phyloP scores from a whole-genome alignment of 2,329 filamentous ascomycete genomes.

The Didymella pomorum region DNA sequence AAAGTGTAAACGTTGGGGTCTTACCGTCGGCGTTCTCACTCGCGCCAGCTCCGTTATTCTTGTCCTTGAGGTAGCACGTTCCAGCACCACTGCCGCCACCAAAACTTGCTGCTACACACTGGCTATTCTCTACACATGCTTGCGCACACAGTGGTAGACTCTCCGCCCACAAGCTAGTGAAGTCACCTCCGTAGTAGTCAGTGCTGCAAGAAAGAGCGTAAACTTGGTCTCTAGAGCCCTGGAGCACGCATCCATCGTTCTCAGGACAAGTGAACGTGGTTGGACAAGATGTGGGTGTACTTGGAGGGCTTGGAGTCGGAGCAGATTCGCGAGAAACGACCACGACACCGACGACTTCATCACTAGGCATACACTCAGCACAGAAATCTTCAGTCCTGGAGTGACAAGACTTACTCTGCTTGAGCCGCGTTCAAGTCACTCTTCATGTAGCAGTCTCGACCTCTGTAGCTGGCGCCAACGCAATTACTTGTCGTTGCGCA shows the following conservation, averaged over 20 bases:
- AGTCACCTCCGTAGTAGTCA: conserved; percentile 9
- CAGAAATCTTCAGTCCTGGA: not conserved
- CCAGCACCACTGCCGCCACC: not conserved
- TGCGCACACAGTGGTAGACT: conserved; percentile 4
- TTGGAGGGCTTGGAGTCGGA: not conserved
- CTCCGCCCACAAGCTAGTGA: not conserved
- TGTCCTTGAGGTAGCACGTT: conserved; percentile 10
- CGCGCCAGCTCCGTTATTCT: not conserved
- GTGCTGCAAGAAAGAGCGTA: conserved; percentile 1
- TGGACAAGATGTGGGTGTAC: conserved; percentile 1
- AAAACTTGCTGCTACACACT: conserved; percentile 7
- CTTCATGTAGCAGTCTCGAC: conserved; percentile 3
- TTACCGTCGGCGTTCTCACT: conserved; percentile 4
- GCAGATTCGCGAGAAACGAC: not conserved
- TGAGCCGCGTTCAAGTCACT: not conserved
- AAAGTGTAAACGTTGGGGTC: not conserved
- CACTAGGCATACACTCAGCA: not conserved
- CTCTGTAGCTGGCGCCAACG: conserved; percentile 3
- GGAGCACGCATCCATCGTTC: not conserved
- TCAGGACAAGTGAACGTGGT: not conserved
- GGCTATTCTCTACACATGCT: not conserved
- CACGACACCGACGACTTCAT: not conserved
- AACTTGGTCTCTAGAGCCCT: not conserved
- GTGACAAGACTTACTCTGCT: not conserved
- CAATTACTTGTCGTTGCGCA: conserved; percentile 1